Evolutionary conservation across 2,329 filamentous ascomycete species (phyloP).

Genomic region (Cercospora sp.): DNA sequence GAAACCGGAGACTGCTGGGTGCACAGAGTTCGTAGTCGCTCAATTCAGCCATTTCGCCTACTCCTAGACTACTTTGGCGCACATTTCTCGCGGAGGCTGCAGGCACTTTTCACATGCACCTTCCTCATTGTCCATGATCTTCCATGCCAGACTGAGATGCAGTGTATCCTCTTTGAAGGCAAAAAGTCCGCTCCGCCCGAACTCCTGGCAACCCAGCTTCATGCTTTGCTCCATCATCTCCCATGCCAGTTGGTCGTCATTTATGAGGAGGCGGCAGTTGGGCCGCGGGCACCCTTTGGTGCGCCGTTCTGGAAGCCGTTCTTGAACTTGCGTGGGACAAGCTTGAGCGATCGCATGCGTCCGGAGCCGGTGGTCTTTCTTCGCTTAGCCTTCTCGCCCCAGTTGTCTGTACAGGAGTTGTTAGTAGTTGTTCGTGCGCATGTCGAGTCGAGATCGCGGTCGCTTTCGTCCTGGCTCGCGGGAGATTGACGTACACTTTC

Average conservation of each 20-base stretch:
- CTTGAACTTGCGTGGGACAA: slow-evolving; percentile 88
- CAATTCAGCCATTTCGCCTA: slow-evolving; percentile 21
- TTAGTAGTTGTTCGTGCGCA: slow-evolving; percentile 21
- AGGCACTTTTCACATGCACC: slow-evolving; percentile 4
- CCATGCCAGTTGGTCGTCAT: slow-evolving; percentile 15
- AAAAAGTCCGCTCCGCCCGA: slow-evolving; percentile 21
- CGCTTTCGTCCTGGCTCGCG: slow-evolving; percentile 2
- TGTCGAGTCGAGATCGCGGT: slow-evolving; percentile 10
- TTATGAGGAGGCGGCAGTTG: slow-evolving; percentile 19
- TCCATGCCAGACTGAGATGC: slow-evolving; percentile 7
- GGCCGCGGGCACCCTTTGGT: slow-evolving; percentile 78
- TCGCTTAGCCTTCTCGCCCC: slow-evolving; percentile 99
- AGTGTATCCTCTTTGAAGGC: slow-evolving; percentile 14
- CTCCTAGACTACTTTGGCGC: slow-evolving; percentile 17
- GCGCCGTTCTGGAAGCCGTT: slow-evolving; percentile 94
- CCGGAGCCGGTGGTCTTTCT: slow-evolving; percentile 99
- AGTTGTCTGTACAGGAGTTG: slow-evolving; percentile 72
- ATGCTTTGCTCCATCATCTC: slow-evolving; percentile 25
- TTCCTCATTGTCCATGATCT: slow-evolving; percentile 12
- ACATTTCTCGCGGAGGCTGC: slow-evolving; percentile 14
- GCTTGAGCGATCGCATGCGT: slow-evolving; percentile 93
- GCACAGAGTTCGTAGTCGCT: slow-evolving; percentile 20
- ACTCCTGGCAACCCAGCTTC: slow-evolving; percentile 29
- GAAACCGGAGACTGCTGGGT: slow-evolving; percentile 2
- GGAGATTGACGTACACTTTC: slow-evolving; percentile 80